Conservation (phyloP, 2,329 filamentous ascomycete genomes). For the Chaetomiaceae sp. region DNA sequence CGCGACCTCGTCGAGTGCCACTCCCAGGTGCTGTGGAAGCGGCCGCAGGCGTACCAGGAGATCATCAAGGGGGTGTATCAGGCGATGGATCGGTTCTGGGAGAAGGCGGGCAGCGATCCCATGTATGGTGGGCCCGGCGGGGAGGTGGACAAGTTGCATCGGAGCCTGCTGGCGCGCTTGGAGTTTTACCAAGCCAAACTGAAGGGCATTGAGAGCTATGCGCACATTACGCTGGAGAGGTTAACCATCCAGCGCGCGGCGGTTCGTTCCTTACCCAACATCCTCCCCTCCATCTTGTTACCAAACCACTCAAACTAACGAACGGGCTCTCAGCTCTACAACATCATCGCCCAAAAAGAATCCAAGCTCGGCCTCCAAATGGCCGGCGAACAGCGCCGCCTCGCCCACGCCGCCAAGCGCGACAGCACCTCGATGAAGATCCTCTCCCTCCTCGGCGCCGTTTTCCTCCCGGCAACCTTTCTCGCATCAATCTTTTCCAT, state of each 20-base stretch:
- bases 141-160: slow-evolving; percentile 44
- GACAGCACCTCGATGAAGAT: slow-evolving; percentile 64
- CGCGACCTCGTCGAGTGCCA: slow-evolving; percentile 61
- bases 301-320: no score
- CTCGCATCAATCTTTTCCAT: slow-evolving; percentile 62
- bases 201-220: slow-evolving; percentile 59
- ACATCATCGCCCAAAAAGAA: slow-evolving; percentile 62
- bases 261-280: slow-evolving; percentile 36
- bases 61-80: slow-evolving; percentile 47
- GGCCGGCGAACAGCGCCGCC: slow-evolving; percentile 54
- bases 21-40: slow-evolving; percentile 58
- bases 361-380: slow-evolving; percentile 61
- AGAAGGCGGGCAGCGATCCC: slow-evolving; percentile 24
- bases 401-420: slow-evolving; percentile 57
- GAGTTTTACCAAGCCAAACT: slow-evolving; percentile 60
- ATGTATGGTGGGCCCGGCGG: slow-evolving; percentile 27
- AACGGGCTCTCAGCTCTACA: no score
- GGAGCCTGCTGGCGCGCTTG: slow-evolving; percentile 49
- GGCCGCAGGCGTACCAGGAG: slow-evolving; percentile 56
- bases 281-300: background rate
- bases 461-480: slow-evolving; percentile 60
- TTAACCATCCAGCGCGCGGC: slow-evolving; percentile 58
- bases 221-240: slow-evolving; percentile 57
- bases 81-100: slow-evolving; percentile 44
- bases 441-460: slow-evolving; percentile 57